Conservation (phyloP, 2,329 filamentous ascomycete genomes). For the Fusarium miscanthi region DNA sequence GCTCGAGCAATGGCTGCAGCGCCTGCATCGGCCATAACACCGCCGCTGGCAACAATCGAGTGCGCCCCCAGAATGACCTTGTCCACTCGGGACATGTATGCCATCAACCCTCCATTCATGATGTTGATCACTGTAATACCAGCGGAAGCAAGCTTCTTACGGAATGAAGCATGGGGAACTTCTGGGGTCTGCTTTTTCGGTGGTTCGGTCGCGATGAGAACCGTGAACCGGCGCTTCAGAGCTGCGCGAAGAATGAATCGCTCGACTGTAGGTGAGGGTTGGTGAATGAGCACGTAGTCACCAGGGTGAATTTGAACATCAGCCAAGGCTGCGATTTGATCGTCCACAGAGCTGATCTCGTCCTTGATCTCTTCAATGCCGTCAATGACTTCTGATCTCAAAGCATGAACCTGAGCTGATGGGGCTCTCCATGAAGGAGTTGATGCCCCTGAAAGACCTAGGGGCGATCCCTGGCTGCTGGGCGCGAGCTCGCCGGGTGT, state of each 20-base stretch:
- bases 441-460: slow-evolving; percentile 60
- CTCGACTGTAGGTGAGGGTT: slow-evolving; percentile 87
- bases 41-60: slow-evolving; percentile 88
- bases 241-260: slow-evolving; percentile 90
- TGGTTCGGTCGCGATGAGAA: slow-evolving; percentile 80
- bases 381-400: slow-evolving; percentile 91
- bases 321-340: slow-evolving; percentile 89
- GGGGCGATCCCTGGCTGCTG: slow-evolving; percentile 57
- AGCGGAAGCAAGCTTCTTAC: slow-evolving; percentile 79
- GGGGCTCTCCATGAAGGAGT: slow-evolving; percentile 58
- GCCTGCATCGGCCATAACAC: slow-evolving; percentile 86
- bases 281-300: slow-evolving; percentile 91
- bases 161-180: slow-evolving; percentile 66
- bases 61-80: slow-evolving; percentile 93
- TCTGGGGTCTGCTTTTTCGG: slow-evolving; percentile 53
- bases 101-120: slow-evolving; percentile 86
- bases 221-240: slow-evolving; percentile 89
- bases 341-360: slow-evolving; percentile 91
- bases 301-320: slow-evolving; percentile 94
- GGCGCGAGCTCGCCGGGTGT: slow-evolving; percentile 58
- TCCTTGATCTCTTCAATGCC: slow-evolving; percentile 97
- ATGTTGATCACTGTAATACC: slow-evolving; percentile 88
- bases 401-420: slow-evolving; percentile 68
- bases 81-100: slow-evolving; percentile 94
- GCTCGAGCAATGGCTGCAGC: slow-evolving; percentile 85